Evolutionary conservation across 345 rosid species (phyloP), one percentile per base, ranked within the genome.

Genomic region (Bretschneidera sinensis): DNA sequence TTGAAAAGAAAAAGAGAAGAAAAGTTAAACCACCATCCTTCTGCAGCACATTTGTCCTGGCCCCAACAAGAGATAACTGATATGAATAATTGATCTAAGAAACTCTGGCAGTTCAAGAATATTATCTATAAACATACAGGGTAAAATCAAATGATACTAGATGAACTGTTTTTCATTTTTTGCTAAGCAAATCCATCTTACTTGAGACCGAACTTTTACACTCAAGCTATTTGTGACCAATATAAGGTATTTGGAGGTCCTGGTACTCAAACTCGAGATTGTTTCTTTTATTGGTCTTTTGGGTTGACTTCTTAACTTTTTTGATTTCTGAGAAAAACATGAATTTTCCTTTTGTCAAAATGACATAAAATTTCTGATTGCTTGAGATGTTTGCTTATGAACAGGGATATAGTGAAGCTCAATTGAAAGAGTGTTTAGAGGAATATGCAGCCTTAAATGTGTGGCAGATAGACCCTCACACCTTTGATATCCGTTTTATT

Each of bases 371-470:
- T n/a, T n/a, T 61, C 68, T 60, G 54, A 58, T 48, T 48, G 55
- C 34, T 63, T 62, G 60, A 54, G 33, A 54, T 61, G 55, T 21
- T 60, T 76, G 19, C 33, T 48, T 64, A 48, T 60, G 43, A 69
- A 71, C 95, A 94, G 99, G 99, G 99, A 59, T 91, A 94, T 64
- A 94, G 92, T 52, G 99, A 94, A 77, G 95, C 96, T 23, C 99
- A 94, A 79, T 76, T 94, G 78, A 94, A 91, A 65, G 99, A 94
- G 71, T 94, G 99, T 72, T 74, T 88, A 61, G 99, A 94, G 84
- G 97, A 94, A 78, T 91, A 94, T 69, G 96, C 99, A 43, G 83
- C 95, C 49, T 66, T 94, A 62, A 94, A 94, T 35, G 97, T 94
- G 63, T 94, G 99, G 97, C 96, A 86, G 81, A 91, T 94, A 63